phyloP scores from a whole-genome alignment of 2,329 filamentous ascomycete species.

The Pseudogymnoascus sp. region DNA sequence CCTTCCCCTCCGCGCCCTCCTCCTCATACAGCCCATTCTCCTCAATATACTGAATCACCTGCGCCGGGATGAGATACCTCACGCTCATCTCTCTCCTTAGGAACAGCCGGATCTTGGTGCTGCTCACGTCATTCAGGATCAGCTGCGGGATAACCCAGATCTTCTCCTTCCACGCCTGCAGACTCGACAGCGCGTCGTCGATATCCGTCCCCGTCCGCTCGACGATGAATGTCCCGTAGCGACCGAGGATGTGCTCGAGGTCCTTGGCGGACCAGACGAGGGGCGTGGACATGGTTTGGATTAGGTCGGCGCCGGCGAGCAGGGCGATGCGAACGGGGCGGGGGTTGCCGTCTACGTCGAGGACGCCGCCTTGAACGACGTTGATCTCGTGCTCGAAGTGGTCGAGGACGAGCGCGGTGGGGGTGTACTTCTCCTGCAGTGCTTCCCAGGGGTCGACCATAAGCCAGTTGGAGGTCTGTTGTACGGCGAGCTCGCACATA shows the following conservation, averaged over 20 bases:
- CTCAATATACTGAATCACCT: constrained; percentile 68
- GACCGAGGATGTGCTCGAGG: constrained; percentile 71
- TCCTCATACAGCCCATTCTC: constrained; percentile 59
- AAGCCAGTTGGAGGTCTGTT: constrained; percentile 65
- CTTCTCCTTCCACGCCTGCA: constrained; percentile 78
- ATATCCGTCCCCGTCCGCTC: constrained; percentile 84
- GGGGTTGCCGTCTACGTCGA: constrained; percentile 57
- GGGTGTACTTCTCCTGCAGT: constrained; percentile 74
- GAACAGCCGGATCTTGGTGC: constrained; percentile 74
- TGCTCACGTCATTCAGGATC: constrained; percentile 79
- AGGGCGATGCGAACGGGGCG: constrained; percentile 65
- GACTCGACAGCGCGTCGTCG: constrained; percentile 73
- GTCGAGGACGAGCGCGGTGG: constrained; percentile 81
- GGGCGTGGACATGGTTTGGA: constrained; percentile 60
- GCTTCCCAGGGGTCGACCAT: constrained; percentile 89
- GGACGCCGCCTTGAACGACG: constrained; percentile 63
- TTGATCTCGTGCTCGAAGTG: constrained; percentile 92
- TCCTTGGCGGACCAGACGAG: constrained; percentile 79
- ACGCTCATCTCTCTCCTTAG: constrained; percentile 74
- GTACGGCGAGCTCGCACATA: constrained; percentile 78
- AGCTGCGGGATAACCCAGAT: constrained; percentile 84
- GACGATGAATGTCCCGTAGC: constrained; percentile 79
- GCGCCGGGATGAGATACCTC: constrained; percentile 65
- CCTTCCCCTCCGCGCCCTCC: constrained; percentile 21
- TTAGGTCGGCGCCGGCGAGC: constrained; percentile 70